Evolutionary conservation across 257 asterid species (phyloP).

Genomic region (Petunia secreta): DNA sequence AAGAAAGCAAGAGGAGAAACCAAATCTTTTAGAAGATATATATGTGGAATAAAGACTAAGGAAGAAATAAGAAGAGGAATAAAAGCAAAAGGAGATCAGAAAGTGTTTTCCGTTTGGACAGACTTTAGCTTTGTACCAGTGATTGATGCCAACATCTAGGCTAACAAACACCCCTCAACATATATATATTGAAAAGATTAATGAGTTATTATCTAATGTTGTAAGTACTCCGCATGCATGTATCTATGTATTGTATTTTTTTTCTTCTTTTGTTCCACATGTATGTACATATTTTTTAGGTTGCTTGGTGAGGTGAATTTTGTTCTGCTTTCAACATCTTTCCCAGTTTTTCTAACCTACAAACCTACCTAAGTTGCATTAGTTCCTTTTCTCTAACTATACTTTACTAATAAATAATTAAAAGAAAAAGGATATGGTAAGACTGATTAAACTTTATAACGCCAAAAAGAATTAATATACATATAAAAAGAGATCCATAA

Average conservation of each 20-base stretch:
- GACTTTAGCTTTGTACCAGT: not conserved
- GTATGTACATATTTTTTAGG: not conserved
- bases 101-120: constrained; percentile 14
- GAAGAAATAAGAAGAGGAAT: not conserved
- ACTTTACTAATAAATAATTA: not conserved
- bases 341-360: constrained; percentile 13
- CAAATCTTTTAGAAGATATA: not conserved
- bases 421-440: not conserved
- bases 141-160: constrained; percentile 23
- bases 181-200: not conserved
- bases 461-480: not conserved
- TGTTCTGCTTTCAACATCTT: constrained; percentile 28
- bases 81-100: constrained; percentile 2
- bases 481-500: not conserved
- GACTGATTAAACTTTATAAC: not conserved
- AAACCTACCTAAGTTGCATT: constrained; percentile 23
- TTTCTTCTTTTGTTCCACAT: not conserved
- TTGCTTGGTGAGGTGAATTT: constrained; percentile 20
- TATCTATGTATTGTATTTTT: not conserved
- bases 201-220: not conserved
- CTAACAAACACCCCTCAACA: constrained; percentile 3
- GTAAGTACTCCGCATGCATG: not conserved
- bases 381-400: constrained; percentile 8
- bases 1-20: not conserved
- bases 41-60: not conserved